Base-by-base conservation (phyloP, 148 eudicot genomes). In the Rhododendron simsii region DNA sequence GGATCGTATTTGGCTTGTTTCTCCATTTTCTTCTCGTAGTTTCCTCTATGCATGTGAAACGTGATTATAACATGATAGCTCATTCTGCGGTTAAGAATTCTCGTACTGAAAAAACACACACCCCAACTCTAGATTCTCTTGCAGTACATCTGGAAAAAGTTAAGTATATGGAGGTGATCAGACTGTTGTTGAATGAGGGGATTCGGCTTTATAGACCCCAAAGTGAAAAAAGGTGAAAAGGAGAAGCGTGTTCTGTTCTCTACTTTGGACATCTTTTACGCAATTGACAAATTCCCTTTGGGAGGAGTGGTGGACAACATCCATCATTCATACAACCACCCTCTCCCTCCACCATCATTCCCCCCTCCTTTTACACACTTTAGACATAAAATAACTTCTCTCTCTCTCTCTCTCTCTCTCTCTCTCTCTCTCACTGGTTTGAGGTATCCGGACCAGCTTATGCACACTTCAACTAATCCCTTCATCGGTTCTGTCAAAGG, bases 251-350 rank as follows among this genome's bases (percentile, higher is more conserved):
- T 21, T 78, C 4, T 10, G 75, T 83, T 14, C 39, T 1, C 20
- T 30, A 30, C 76, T 71, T 71, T 30, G 76, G 39, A 3, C 76
- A 30, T 30, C 39, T 71, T 71, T 74, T 84, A 84, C 81, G 76
- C 65, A 74, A 84, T 67, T 67, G 73, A 67, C 73, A 67, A 67
- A n/a, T 74, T 50, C 13, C 81, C 39, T 84, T 23, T 71, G 26
- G 61, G 73, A 33, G 26, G 90, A 87, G 89, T 2, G 4, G 76
- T 81, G 88, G 85, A 86, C 84, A 89, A 89, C 91, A 87, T 78
- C 89, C 84, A 89, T 89, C 89, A 89, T 89, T 89, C 79, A 80
- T 81, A 28, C 89, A 59, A 82, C 61, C 83, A 30, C 23, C 83
- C 85, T 74, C 50, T 61, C 74, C 45, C 57, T 67, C 84, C 84